Percentiles rank a stretch among this genome's conserved stretches.
phyloP scores from a whole-genome alignment of 306 rosid genomes.

The Begonia loranthoides region DNA sequence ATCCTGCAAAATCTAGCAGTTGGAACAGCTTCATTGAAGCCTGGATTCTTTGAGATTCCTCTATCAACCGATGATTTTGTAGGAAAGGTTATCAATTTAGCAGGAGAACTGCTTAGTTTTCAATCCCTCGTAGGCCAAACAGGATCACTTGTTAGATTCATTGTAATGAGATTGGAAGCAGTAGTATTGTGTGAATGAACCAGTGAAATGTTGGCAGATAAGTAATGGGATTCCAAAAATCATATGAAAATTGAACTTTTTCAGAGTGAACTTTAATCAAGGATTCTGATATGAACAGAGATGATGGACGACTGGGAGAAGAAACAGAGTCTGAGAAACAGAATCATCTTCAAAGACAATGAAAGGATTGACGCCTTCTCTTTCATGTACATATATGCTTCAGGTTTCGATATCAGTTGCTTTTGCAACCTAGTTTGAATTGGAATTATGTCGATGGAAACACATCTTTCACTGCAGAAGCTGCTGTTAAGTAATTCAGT shows the following conservation, averaged over 20 bases:
- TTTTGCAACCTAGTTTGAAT: background rate
- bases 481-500: constrained; percentile 88
- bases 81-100: background rate
- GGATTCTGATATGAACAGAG: too few species aligned
- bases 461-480: constrained; percentile 92
- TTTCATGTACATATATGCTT: constrained; percentile 11
- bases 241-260: too few species aligned
- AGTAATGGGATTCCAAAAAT: too few species aligned
- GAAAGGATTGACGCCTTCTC: constrained; percentile 14
- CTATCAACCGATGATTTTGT: background rate
- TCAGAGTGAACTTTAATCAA: too few species aligned
- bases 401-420: constrained; percentile 3
- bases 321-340: too few species aligned
- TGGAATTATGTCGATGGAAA: constrained; percentile 47
- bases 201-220: too few species aligned
- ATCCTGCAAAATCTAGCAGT: constrained; percentile 14
- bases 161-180: too few species aligned
- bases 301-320: too few species aligned
- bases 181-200: too few species aligned
- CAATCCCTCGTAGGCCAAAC: too few species aligned
- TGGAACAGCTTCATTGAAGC: constrained; percentile 24
- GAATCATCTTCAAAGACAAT: background rate
- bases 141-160: too few species aligned
- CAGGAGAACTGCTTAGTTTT: too few species aligned
- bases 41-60: constrained; percentile 10